Evolutionary conservation across 306 rosid species (phyloP), one percentile per base, ranked within the genome.

Genomic region (Elaeagnus macrophylla): DNA sequence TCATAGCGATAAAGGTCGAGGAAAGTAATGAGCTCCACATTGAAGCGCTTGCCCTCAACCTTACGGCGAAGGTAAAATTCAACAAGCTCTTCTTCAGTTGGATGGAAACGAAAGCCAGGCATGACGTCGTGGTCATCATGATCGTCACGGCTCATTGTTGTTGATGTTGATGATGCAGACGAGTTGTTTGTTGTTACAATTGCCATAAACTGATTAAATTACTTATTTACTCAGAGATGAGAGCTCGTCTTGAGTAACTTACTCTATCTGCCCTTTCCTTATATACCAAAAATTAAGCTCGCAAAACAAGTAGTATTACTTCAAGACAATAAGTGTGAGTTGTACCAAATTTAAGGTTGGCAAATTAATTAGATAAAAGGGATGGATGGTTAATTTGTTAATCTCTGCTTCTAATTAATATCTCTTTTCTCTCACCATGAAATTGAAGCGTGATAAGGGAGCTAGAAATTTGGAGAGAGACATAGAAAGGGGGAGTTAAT

Each of bases 51-150:
- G 62, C 99, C 99, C 95, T 93, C 99, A 8, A 93, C 96, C 95
- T 93, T 93, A 87, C 99, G 99, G 95, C 99, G 99, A 77, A 93
- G 99, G 89, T 93, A 93, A 87, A 93, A 93, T 74, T 93, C 99
- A 0, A 93, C 95, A 0, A 93, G 87, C 16, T 93, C 99, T 68
- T 93, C 99, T 60, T 93, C 99, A 0, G 99, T 93, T 0, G 99
- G 99, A 61, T 93, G 99, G 79, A 93, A 91, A 3, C 99, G 89
- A 59, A 93, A 93, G 0, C 99, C 99, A 0, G 96, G 99, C 99
- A 93, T 93, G 5, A 93, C 96, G 72, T 93, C 99, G 9, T 87
- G 86, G 56, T 93, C 94, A 53, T 32, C 39, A 8, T 37, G 68
- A 5, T 16, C 41, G 0, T 19, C 43, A 48, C 37, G 39, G 35